These are phyloP conservation scores for Euphrasia confusa DNA, from an alignment of 257 asterid genomes.

Conservation along the genomic window DNA sequence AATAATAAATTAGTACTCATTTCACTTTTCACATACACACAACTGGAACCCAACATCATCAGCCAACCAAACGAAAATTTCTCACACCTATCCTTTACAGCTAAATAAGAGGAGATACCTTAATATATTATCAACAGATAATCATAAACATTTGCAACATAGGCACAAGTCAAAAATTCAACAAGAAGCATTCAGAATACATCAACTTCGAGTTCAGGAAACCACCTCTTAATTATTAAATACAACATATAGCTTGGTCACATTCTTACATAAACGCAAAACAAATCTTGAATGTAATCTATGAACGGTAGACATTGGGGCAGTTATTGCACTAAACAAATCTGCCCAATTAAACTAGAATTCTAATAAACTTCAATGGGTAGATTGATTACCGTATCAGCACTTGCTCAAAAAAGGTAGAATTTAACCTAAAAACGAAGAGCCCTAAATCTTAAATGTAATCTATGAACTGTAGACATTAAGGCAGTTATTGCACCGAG, in stretches of 20 bases:
- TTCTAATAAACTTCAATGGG: no score
- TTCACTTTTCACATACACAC: neutral
- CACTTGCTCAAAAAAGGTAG: no score
- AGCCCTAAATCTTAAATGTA: no score
- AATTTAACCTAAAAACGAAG: no score
- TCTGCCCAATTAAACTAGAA: no score
- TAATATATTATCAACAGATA: neutral
- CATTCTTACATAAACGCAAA: conserved; percentile 15
- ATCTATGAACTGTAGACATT: no score
- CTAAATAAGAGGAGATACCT: neutral
- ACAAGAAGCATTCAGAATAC: conserved; percentile 22
- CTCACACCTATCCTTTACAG: neutral
- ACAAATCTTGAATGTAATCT: neutral
- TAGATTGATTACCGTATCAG: no score
- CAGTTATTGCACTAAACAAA: no score
- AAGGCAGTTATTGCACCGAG: no score
- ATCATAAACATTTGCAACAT: neutral
- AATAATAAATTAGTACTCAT: neutral
- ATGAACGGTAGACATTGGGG: no score
- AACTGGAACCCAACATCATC: neutral
- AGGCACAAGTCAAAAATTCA: conserved; percentile 15
- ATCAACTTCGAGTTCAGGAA: conserved; percentile 18
- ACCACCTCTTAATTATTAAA: conserved; percentile 30
- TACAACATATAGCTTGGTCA: conserved; percentile 14
- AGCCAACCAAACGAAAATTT: neutral